phyloP scores from a whole-genome alignment of 306 rosid genomes.

The Prunus persica region DNA sequence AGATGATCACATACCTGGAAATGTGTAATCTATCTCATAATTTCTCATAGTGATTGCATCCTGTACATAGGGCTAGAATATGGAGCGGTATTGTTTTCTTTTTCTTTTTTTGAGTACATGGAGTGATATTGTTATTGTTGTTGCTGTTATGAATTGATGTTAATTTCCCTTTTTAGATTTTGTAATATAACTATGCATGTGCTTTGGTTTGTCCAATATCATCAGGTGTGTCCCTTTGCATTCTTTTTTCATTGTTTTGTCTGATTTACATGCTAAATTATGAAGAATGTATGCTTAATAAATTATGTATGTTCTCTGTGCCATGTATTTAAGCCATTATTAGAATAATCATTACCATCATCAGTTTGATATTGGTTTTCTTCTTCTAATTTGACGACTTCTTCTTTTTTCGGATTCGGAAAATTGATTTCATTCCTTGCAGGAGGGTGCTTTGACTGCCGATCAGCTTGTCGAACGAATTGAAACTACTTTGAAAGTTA shows the following conservation, averaged over 20 bases:
- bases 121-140: neutral
- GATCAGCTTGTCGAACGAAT: conserved; percentile 69
- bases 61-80: neutral
- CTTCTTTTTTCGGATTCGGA: neutral
- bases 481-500: conserved; percentile 61
- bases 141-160: neutral
- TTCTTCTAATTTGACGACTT: neutral
- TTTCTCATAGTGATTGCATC: neutral
- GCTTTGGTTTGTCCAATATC: neutral
- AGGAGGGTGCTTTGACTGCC: conserved; percentile 91
- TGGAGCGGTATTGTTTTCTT: neutral
- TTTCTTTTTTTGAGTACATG: too few relatives aligned
- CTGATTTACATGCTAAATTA: neutral
- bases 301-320: neutral
- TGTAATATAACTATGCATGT: neutral
- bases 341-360: neutral
- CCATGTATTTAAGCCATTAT: neutral
- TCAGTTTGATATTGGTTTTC: neutral
- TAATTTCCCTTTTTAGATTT: neutral
- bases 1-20: neutral
- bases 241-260: neutral
- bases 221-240: neutral
- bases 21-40: neutral
- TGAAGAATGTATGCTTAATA: neutral
- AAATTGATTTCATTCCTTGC: conserved; percentile 20